Conservation (phyloP, 2,329 filamentous ascomycete genomes). For the Fusarium falciforme region DNA sequence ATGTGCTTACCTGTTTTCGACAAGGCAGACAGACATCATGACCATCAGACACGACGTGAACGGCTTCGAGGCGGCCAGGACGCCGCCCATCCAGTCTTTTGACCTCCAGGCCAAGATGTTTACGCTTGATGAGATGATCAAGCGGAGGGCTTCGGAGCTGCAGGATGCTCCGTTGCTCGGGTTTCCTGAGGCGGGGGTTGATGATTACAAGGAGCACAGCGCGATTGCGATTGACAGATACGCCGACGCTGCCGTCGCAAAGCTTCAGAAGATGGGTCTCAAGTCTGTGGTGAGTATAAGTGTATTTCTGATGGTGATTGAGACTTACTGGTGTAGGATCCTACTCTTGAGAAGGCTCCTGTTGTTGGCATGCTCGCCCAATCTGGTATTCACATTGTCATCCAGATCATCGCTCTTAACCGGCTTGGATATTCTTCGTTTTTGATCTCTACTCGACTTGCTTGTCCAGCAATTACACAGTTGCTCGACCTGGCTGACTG, state of each 20-base stretch:
- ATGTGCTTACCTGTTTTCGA: background rate
- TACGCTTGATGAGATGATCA: slow-evolving; percentile 36
- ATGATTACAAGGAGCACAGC: slow-evolving; percentile 37
- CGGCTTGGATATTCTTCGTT: slow-evolving; percentile 36
- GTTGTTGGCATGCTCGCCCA: slow-evolving; percentile 36
- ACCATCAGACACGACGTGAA: slow-evolving; percentile 39
- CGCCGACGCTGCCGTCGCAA: slow-evolving; percentile 36
- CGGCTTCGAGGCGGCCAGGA: slow-evolving; percentile 11
- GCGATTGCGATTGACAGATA: slow-evolving; percentile 34
- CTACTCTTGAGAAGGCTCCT: slow-evolving; percentile 18
- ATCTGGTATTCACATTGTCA: slow-evolving; percentile 33
- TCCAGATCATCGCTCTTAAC: slow-evolving; percentile 38
- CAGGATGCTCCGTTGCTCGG: slow-evolving; percentile 24
- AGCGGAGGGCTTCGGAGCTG: slow-evolving; percentile 22
- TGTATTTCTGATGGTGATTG: fast-evolving
- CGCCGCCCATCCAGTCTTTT: background rate
- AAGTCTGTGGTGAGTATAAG: slow-evolving; percentile 23
- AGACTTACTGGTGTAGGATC: slow-evolving; percentile 22
- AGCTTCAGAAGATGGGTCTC: slow-evolving; percentile 22
- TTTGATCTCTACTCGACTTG: slow-evolving; percentile 37
- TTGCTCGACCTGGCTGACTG: slow-evolving; percentile 25
- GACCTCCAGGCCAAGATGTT: slow-evolving; percentile 30
- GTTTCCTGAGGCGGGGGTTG: slow-evolving; percentile 16
- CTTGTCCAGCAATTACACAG: slow-evolving; percentile 30
- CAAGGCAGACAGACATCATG: slow-evolving; percentile 17